phyloP scores from a whole-genome alignment of 169 alveolate species.

The Neospora caninum region DNA sequence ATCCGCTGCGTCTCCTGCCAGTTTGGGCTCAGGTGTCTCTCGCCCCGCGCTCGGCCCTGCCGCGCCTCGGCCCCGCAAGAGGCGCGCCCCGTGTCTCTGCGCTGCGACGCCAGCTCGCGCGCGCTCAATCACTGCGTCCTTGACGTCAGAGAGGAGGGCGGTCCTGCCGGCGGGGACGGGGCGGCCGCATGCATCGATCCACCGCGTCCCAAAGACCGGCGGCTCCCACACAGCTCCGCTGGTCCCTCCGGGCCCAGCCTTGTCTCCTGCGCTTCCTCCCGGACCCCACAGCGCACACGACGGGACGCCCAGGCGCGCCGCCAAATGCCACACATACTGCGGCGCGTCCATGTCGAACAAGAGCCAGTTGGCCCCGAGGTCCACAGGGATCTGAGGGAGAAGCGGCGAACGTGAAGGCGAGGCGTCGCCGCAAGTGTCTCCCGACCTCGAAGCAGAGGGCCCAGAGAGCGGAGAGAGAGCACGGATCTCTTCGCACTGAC shows the following conservation, averaged over 20 bases:
- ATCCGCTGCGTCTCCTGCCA: neutral
- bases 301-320: conserved; percentile 40
- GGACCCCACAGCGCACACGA: conserved; percentile 50
- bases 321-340: conserved; percentile 64
- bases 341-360: conserved; percentile 43
- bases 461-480: too few species aligned
- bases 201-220: conserved; percentile 41
- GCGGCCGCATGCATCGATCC: conserved; percentile 29
- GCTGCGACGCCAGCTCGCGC: neutral
- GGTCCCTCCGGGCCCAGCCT: conserved; percentile 29
- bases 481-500: too few species aligned
- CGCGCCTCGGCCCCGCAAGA: neutral
- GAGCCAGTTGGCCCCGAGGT: conserved; percentile 67
- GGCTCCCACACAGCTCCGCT: conserved; percentile 62
- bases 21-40: neutral
- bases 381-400: conserved; percentile 9
- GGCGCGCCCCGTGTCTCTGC: neutral
- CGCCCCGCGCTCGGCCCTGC: neutral
- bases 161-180: conserved; percentile 1
- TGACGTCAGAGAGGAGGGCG: conserved; percentile 38
- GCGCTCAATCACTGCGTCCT: conserved; percentile 37
- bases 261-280: conserved; percentile 11
- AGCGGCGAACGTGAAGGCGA: neutral
- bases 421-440: too few species aligned
- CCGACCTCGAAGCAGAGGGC: too few species aligned